phyloP scores from a whole-genome alignment of 2,329 filamentous ascomycete genomes.

The Scedosporium boydii region DNA sequence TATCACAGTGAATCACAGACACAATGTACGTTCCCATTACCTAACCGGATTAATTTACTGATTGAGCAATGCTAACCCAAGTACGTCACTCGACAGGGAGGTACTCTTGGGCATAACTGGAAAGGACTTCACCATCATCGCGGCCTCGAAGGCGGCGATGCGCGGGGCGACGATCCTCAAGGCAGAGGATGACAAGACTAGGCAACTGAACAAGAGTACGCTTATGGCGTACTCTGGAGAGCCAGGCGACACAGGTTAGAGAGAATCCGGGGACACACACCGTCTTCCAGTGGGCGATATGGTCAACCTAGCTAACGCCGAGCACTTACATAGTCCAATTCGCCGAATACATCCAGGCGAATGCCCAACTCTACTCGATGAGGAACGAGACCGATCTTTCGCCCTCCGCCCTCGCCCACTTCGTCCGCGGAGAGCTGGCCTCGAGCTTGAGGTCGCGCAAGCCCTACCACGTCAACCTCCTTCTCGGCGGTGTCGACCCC shows the following conservation, averaged over 20 bases:
- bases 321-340: constrained; percentile 67
- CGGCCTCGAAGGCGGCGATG: constrained; percentile 96
- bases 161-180: constrained; percentile 95
- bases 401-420: constrained; percentile 80
- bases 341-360: constrained; percentile 97
- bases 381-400: constrained; percentile 90
- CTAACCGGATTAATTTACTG: not conserved
- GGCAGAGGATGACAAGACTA: constrained; percentile 91
- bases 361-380: constrained; percentile 97
- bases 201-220: constrained; percentile 83
- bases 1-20: not conserved
- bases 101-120: constrained; percentile 95
- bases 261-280: constrained; percentile 2
- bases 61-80: not conserved
- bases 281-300: not conserved
- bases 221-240: constrained; percentile 94
- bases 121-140: constrained; percentile 98
- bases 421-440: constrained; percentile 89
- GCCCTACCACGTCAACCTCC: constrained; percentile 93
- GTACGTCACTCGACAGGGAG: constrained; percentile 55
- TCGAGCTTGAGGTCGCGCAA: constrained; percentile 82
- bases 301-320: not conserved
- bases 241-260: constrained; percentile 82
- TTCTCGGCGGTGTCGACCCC: constrained; percentile 87
- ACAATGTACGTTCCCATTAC: not conserved